Evolutionary conservation across 768 basidiomycete genomes (phyloP).

Genomic region (Clavulina sp.): DNA sequence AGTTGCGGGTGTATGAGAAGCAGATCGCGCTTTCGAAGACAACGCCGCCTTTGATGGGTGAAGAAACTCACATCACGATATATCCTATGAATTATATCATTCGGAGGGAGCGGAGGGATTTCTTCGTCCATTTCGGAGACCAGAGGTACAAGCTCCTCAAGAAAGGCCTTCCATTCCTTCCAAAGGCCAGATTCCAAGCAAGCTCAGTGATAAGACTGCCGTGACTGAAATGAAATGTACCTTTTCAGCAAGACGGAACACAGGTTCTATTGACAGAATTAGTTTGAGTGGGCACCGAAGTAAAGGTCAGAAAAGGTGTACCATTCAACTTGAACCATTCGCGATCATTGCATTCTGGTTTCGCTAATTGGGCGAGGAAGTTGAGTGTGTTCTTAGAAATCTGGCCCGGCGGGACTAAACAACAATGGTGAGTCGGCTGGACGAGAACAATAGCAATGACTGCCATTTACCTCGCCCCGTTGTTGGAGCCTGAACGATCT

Average conservation of each 20-base stretch:
- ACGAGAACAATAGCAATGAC: slow-evolving; percentile 5
- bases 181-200: not conserved
- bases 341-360: slow-evolving; percentile 68
- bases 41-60: not conserved
- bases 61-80: slow-evolving; percentile 58
- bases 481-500: slow-evolving; percentile 63
- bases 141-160: slow-evolving; percentile 49
- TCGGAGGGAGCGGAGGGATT: slow-evolving; percentile 75
- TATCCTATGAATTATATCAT: slow-evolving; percentile 82
- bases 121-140: slow-evolving; percentile 62
- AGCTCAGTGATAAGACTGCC: not conserved
- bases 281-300: not conserved
- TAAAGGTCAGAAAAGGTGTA: slow-evolving; percentile 14
- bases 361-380: slow-evolving; percentile 51
- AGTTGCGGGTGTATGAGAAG: not conserved
- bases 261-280: slow-evolving; percentile 34
- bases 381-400: slow-evolving; percentile 74
- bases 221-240: slow-evolving; percentile 10
- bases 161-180: slow-evolving; percentile 69
- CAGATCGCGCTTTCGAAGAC: no score
- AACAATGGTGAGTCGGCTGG: not conserved
- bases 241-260: slow-evolving; percentile 65
- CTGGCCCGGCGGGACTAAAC: slow-evolving; percentile 60
- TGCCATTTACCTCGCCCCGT: slow-evolving; percentile 46
- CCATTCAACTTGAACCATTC: slow-evolving; percentile 79